Evolutionary conservation across 1,284 basidiomycete genomes (phyloP).

Genomic region (Papiliotrema fonsecae): DNA sequence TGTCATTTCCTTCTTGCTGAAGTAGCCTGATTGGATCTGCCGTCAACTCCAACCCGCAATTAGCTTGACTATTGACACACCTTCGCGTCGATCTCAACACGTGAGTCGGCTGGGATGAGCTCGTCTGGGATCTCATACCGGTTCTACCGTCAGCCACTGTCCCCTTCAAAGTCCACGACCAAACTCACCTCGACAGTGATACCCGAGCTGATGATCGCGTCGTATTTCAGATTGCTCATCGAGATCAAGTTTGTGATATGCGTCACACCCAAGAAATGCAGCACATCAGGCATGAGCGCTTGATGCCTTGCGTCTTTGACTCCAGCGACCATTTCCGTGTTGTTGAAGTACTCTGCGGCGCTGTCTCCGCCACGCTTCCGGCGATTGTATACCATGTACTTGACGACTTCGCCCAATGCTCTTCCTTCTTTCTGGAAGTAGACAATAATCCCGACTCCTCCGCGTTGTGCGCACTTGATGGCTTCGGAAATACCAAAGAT

Average conservation of each 20-base stretch:
- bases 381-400: slow-evolving; percentile 91
- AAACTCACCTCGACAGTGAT: slow-evolving; percentile 78
- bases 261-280: slow-evolving; percentile 88
- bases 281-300: slow-evolving; percentile 90
- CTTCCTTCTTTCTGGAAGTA: slow-evolving; percentile 91
- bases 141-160: slow-evolving; percentile 1
- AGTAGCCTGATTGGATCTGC: slow-evolving; percentile 83
- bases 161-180: not conserved
- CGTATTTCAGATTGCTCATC: slow-evolving; percentile 84
- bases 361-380: slow-evolving; percentile 90
- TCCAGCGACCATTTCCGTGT: slow-evolving; percentile 87
- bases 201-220: slow-evolving; percentile 82
- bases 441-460: slow-evolving; percentile 85
- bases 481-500: slow-evolving; percentile 92
- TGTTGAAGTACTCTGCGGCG: slow-evolving; percentile 89
- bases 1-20: slow-evolving; percentile 66
- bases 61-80: slow-evolving; percentile 5
- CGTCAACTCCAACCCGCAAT: not conserved
- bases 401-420: slow-evolving; percentile 87
- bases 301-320: slow-evolving; percentile 96
- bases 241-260: slow-evolving; percentile 86
- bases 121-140: slow-evolving; percentile 41
- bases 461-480: slow-evolving; percentile 76
- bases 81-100: slow-evolving; percentile 87
- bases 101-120: slow-evolving; percentile 80